A percentile compares a stretch with the other conserved stretches of the same genome.
phyloP scores from a whole-genome alignment of 257 asterid species.

The Solanum appendiculatum region DNA sequence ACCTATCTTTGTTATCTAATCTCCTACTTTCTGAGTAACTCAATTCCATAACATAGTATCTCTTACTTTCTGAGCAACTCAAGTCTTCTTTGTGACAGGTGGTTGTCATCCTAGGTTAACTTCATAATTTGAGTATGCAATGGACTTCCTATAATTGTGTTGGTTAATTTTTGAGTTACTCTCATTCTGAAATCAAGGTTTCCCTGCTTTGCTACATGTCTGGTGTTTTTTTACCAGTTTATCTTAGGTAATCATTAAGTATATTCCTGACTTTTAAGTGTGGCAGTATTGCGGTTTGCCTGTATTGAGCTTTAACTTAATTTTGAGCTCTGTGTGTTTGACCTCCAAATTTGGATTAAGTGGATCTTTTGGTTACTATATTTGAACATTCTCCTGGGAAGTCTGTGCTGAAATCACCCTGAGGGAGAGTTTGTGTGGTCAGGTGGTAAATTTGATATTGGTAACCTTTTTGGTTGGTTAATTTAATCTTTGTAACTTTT shows the following conservation, averaged over 20 bases:
- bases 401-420: background rate
- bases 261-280: background rate
- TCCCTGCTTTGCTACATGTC: background rate
- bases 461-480: background rate
- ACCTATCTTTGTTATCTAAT: background rate
- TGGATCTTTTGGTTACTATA: background rate
- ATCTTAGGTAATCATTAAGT: background rate
- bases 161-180: background rate
- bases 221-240: background rate
- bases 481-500: background rate
- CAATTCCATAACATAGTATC: background rate
- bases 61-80: background rate
- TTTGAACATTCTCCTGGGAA: background rate
- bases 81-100: background rate
- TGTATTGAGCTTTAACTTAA: background rate
- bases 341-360: background rate
- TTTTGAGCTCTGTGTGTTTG: background rate
- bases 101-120: background rate
- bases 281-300: background rate
- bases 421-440: background rate
- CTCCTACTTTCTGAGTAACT: background rate
- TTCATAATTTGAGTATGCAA: background rate
- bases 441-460: background rate
- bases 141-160: background rate
- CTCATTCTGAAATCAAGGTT: background rate